Conservation (phyloP, 768 basidiomycete genomes). For the Rubroboletus pulcherrimus region DNA sequence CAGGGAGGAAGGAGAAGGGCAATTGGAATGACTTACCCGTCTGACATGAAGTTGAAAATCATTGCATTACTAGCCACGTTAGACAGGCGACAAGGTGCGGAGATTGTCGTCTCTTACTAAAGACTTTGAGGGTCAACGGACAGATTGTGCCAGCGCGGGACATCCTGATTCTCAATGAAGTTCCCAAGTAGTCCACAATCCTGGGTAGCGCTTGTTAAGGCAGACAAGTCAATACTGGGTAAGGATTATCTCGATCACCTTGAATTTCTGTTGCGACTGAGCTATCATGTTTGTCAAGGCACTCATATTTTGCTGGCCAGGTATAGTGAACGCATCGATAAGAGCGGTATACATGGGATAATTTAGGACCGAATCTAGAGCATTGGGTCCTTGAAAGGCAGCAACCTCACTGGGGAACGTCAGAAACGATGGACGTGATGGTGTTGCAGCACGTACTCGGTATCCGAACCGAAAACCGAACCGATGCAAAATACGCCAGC, state of each 20-base stretch:
- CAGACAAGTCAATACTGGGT: not conserved
- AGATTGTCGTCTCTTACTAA: conserved; percentile 40
- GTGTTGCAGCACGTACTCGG: conserved; percentile 37
- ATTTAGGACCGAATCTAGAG: conserved; percentile 67
- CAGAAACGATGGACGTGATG: conserved; percentile 9
- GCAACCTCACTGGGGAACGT: conserved; percentile 45
- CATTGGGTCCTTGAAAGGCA: conserved; percentile 56
- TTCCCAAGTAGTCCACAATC: conserved; percentile 51
- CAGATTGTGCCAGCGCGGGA: conserved; percentile 68
- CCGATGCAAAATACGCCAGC: conserved; percentile 86
- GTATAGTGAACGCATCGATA: conserved; percentile 63
- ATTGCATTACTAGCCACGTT: conserved; percentile 58
- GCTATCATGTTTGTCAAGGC: conserved; percentile 49
- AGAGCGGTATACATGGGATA: conserved; percentile 68
- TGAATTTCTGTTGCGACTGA: conserved; percentile 52
- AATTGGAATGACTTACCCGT: conserved; percentile 40
- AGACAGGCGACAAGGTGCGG: not conserved
- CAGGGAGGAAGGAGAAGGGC: not conserved
- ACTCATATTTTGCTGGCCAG: conserved; percentile 63
- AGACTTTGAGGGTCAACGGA: conserved; percentile 72
- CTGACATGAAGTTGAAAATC: conserved; percentile 70
- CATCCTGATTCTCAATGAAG: conserved; percentile 78
- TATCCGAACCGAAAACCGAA: conserved; percentile 60
- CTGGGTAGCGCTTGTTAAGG: conserved; percentile 8
- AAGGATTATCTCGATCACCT: conserved; percentile 26